These are phyloP conservation scores for Zygosaccharomyces bailii DNA, from an alignment of 805 yeast genomes.

Conservation along the genomic window DNA sequence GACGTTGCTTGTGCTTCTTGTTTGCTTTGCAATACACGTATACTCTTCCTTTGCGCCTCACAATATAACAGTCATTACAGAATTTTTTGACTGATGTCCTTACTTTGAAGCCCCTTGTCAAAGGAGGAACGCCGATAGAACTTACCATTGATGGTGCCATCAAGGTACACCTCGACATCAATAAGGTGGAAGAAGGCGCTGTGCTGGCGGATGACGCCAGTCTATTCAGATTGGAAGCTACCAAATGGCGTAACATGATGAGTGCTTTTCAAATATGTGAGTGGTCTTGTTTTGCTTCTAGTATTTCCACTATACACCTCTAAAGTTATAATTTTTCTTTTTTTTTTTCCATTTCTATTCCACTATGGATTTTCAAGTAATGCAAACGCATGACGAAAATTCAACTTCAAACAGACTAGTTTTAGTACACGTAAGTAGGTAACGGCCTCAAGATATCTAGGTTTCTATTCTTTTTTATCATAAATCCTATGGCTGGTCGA, in stretches of 20 bases:
- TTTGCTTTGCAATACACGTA: conserved; percentile 91
- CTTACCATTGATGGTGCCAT: neutral
- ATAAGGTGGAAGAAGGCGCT: conserved; percentile 6
- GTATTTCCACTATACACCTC: no score
- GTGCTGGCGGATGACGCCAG: conserved; percentile 6
- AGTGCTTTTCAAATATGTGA: neutral
- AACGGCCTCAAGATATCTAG: no score
- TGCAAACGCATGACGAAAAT: no score
- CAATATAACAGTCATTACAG: conserved; percentile 87
- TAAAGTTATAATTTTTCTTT: neutral
- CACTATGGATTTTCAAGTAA: neutral
- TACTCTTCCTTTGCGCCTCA: conserved; percentile 91
- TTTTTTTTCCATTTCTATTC: neutral
- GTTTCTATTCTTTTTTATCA: no score
- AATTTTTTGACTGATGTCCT: conserved; percentile 90
- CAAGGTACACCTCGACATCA: conserved; percentile 8
- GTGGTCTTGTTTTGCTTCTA: neutral
- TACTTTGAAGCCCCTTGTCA: conserved; percentile 77
- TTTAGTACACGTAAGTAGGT: no score
- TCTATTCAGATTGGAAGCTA: conserved; percentile 7
- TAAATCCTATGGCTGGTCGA: conserved; percentile 12
- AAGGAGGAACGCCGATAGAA: conserved; percentile 18
- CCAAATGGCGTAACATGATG: conserved; percentile 13
- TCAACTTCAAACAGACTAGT: no score
- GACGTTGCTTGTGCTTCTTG: conserved; percentile 93